Evolutionary conservation across 768 basidiomycete species (phyloP).

Genomic region (Amanita muscaria): DNA sequence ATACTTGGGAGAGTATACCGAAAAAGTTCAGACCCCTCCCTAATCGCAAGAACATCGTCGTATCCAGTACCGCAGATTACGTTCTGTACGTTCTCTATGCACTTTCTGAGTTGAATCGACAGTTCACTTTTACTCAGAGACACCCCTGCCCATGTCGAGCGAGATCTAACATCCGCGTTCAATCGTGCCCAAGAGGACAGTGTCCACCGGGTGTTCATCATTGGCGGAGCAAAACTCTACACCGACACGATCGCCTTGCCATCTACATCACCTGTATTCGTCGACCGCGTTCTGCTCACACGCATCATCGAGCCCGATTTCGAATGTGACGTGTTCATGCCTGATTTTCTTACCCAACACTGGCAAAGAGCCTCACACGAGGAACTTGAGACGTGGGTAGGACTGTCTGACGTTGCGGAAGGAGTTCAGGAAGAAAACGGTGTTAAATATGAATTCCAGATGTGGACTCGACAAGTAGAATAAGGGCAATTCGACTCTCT

Average conservation of each 20-base stretch:
- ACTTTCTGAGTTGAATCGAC: background rate
- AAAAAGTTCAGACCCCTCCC: conserved; percentile 71
- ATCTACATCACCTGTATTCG: conserved; percentile 27
- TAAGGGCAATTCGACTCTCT: background rate
- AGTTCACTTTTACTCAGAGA: conserved; percentile 14
- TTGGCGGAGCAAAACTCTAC: conserved; percentile 89
- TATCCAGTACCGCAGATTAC: conserved; percentile 53
- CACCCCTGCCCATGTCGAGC: conserved; percentile 26
- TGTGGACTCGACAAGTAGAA: conserved; percentile 60
- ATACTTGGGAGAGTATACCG: conserved; percentile 97
- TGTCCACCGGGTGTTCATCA: conserved; percentile 60
- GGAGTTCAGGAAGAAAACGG: conserved; percentile 79
- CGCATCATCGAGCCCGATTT: conserved; percentile 69
- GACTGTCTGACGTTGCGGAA: conserved; percentile 65
- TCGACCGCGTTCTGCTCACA: conserved; percentile 83
- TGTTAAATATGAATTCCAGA: conserved; percentile 84
- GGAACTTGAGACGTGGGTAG: conserved; percentile 69
- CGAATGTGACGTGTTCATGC: conserved; percentile 82
- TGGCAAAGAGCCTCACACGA: conserved; percentile 58
- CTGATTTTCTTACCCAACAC: conserved; percentile 46
- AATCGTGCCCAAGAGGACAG: conserved; percentile 18
- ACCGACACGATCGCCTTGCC: conserved; percentile 47
- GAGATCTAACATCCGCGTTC: conserved; percentile 36
- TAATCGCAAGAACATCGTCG: conserved; percentile 68
- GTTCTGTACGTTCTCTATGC: conserved; percentile 42